These are phyloP conservation scores for Byssothecium circinans DNA, from an alignment of 2,329 filamentous ascomycete genomes.

Conservation along the genomic window DNA sequence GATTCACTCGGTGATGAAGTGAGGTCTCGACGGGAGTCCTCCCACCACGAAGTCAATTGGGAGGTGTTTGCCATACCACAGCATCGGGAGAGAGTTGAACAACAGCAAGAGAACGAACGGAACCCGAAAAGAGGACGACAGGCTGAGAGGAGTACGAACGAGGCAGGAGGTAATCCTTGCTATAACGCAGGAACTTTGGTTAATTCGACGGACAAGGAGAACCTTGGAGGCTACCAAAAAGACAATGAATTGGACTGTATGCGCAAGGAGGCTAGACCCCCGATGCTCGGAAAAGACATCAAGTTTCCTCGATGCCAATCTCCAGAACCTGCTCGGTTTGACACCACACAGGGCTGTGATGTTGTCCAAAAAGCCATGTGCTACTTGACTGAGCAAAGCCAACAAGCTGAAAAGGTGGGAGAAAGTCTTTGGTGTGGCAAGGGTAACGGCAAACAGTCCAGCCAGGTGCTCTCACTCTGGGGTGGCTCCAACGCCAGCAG, in stretches of 20 bases:
- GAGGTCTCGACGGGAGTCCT: conserved; percentile 58
- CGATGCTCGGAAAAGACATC: conserved; percentile 84
- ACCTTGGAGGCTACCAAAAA: conserved; percentile 30
- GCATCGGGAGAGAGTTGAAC: conserved; percentile 67
- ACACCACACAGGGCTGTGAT: conserved; percentile 68
- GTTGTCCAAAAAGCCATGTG: conserved; percentile 53
- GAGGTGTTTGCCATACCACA: conserved; percentile 80
- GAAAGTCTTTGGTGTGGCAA: conserved; percentile 65
- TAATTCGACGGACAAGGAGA: conserved; percentile 26
- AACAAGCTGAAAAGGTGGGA: conserved; percentile 41
- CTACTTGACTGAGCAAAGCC: conserved; percentile 53
- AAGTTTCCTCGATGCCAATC: conserved; percentile 79
- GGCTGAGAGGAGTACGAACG: conserved; percentile 42
- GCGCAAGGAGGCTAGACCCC: conserved; percentile 67
- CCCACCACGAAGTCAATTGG: conserved; percentile 67
- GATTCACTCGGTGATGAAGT: conserved; percentile 21
- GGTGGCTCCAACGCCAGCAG: conserved; percentile 32
- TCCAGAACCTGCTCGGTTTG: conserved; percentile 81
- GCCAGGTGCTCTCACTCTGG: conserved; percentile 39
- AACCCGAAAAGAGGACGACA: conserved; percentile 32
- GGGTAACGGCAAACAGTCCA: conserved; percentile 33
- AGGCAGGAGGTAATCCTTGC: conserved; percentile 37
- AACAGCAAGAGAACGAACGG: conserved; percentile 42
- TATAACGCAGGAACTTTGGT: conserved; percentile 42
- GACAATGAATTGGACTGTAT: conserved; percentile 55